Base-by-base conservation (phyloP, 257 asterid species). In the Paraleonurus japonicus region DNA sequence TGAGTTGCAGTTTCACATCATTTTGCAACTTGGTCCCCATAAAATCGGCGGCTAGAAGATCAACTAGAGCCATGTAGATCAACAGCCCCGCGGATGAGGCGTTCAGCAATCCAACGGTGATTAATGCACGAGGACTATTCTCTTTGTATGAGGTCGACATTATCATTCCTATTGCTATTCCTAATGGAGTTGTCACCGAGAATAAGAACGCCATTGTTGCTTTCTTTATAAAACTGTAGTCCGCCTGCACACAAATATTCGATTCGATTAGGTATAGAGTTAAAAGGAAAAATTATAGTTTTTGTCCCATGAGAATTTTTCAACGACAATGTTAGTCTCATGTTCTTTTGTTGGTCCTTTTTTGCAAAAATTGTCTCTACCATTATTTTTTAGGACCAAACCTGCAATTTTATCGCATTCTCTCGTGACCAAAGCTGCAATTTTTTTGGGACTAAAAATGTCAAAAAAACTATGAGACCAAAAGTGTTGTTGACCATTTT, bases 61-160 rank as follows among this genome's bases (percentile, higher is more conserved):
- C 93, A 24, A 87, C 93, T 26, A 87, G 64, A 1, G 92, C 90
- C 92, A 87, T 87, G 61, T 84, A 87, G 2, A 82, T 67, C 69
- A 87, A 28, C 8, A 87, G 80, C 13, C 90, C 90, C 2, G 88
- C 86, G 1, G 90, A 85, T 0, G 85, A 81, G 0, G 92, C 86
- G 33, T 88, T 83, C 0, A 84, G 74, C 69, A 88, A 59, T 28
- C 95, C 92, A n/a, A 67, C 85, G 0, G 77, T 81, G 71, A 85
- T 83, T 32, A 88, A 53, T 0, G 89, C 64, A 0, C 81, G 82
- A 0, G 90, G 95, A 69, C 89, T 88, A 8, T 88, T 71, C 33
- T 85, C 87, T 8, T 69, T 65, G 75, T 84, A 88, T 0, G 74
- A 50, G 4, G 47, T 79, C 11, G 87, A 64, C 4, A 88, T 10